Percentiles rank a stretch among this genome's conserved stretches.
phyloP scores from a whole-genome alignment of 2,329 filamentous ascomycete species.

The Alternaria ethzedia region DNA sequence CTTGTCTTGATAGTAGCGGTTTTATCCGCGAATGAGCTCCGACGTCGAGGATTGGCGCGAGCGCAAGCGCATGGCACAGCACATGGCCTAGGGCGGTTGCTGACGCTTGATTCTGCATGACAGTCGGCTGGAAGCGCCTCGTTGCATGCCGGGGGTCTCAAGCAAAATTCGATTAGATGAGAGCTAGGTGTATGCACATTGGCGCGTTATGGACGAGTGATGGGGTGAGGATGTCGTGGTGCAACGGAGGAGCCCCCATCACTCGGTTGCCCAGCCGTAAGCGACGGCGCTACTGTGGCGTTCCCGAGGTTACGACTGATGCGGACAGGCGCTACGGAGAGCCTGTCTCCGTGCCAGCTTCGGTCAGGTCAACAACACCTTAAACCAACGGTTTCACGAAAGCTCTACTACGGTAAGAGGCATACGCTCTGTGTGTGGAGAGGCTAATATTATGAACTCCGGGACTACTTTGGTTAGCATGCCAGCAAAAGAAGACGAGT shows the following conservation, averaged over 20 bases:
- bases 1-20: not conserved
- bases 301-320: slow-evolving; percentile 1
- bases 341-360: not conserved
- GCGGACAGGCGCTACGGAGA: not conserved
- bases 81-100: slow-evolving; percentile 1
- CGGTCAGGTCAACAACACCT: not conserved
- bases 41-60: not conserved
- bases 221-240: not conserved
- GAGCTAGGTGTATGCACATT: not conserved
- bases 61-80: not conserved
- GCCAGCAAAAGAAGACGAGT: not conserved
- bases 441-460: not conserved
- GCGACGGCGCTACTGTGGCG: slow-evolving; percentile 1
- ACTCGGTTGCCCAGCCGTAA: not conserved
- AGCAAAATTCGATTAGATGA: not conserved
- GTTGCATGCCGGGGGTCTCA: not conserved
- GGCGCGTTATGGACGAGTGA: not conserved
- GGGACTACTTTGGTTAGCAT: not conserved
- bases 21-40: slow-evolving; percentile 5
- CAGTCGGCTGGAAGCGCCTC: not conserved
- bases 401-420: not conserved
- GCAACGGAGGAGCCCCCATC: slow-evolving; percentile 2
- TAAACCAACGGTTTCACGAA: not conserved
- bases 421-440: not conserved
- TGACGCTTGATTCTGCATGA: not conserved